These are phyloP conservation scores for Magnaporthiopsis incrustans DNA, from an alignment of 2,329 filamentous ascomycete species.

Conservation along the genomic window DNA sequence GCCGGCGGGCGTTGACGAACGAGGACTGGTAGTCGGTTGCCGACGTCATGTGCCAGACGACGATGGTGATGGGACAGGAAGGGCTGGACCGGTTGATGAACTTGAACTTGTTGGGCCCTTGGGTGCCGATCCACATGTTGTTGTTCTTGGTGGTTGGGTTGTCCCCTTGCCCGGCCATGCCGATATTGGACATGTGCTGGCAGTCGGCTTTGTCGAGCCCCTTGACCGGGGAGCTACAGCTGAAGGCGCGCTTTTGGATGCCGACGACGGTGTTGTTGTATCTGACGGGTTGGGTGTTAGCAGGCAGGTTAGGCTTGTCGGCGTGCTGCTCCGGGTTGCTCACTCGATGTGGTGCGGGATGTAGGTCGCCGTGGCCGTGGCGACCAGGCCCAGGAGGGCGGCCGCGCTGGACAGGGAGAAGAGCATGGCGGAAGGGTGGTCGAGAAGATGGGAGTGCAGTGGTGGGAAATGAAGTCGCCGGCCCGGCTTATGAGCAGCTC, in stretches of 20 bases:
- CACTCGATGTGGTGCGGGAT: not conserved
- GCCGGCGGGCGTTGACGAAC: conserved; percentile 20
- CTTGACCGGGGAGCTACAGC: conserved; percentile 12
- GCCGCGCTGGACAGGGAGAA: no score
- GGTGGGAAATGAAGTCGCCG: no score
- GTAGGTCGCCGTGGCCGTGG: not conserved
- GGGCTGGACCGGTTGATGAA: conserved; percentile 19
- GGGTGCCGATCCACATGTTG: conserved; percentile 23
- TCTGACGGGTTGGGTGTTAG: not conserved
- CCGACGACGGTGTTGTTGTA: not conserved
- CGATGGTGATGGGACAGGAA: conserved; percentile 16
- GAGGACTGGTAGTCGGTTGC: conserved; percentile 16
- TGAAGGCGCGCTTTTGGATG: conserved; percentile 7
- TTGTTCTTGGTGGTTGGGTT: conserved; percentile 16
- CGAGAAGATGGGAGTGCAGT: no score
- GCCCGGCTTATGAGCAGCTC: not conserved
- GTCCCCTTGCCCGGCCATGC: conserved; percentile 17
- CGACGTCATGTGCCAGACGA: conserved; percentile 18
- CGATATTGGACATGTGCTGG: conserved; percentile 20
- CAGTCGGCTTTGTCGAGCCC: conserved; percentile 19
- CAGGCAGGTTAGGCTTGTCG: no score
- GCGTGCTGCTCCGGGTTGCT: no score
- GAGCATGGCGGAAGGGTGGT: no score
- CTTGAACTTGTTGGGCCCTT: conserved; percentile 21
- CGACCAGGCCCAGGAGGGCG: not conserved